phyloP scores from a whole-genome alignment of 1,284 basidiomycete species.

The Paramarasmius palmivorus region DNA sequence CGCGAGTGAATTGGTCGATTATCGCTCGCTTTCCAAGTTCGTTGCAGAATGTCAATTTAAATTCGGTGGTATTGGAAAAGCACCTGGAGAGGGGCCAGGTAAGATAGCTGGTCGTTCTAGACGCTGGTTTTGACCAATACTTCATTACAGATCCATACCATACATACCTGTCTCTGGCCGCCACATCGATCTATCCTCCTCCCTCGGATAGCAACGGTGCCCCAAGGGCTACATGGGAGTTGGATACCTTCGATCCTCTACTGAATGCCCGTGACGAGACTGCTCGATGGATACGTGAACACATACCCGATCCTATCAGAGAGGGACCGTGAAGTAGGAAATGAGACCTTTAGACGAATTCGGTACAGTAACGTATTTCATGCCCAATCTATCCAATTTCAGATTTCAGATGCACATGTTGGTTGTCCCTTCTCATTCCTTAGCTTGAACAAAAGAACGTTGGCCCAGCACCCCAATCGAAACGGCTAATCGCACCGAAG shows the following conservation, averaged over 20 bases:
- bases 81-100: slow-evolving; percentile 79
- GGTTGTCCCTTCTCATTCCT: too few relatives aligned
- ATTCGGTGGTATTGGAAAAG: slow-evolving; percentile 84
- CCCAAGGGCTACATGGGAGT: slow-evolving; percentile 47
- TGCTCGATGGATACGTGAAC: slow-evolving; percentile 58
- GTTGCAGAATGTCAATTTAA: slow-evolving; percentile 78
- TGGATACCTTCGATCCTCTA: slow-evolving; percentile 62
- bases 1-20: slow-evolving; percentile 55
- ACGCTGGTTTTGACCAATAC: background rate
- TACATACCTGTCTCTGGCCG: slow-evolving; percentile 86
- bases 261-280: slow-evolving; percentile 72
- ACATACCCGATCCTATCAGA: slow-evolving; percentile 38
- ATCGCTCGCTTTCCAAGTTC: slow-evolving; percentile 57
- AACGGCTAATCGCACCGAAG: too few relatives aligned
- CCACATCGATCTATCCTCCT: slow-evolving; percentile 67
- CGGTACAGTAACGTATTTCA: too few relatives aligned
- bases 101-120: slow-evolving; percentile 7
- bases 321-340: too few relatives aligned
- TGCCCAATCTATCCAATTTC: too few relatives aligned
- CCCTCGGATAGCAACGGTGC: slow-evolving; percentile 21
- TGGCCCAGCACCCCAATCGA: too few relatives aligned
- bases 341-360: too few relatives aligned
- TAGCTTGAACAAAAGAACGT: too few relatives aligned
- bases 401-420: too few relatives aligned
- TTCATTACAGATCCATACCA: slow-evolving; percentile 76